Base-by-base conservation (phyloP, 345 rosid genomes). In the Reutealis trisperma region DNA sequence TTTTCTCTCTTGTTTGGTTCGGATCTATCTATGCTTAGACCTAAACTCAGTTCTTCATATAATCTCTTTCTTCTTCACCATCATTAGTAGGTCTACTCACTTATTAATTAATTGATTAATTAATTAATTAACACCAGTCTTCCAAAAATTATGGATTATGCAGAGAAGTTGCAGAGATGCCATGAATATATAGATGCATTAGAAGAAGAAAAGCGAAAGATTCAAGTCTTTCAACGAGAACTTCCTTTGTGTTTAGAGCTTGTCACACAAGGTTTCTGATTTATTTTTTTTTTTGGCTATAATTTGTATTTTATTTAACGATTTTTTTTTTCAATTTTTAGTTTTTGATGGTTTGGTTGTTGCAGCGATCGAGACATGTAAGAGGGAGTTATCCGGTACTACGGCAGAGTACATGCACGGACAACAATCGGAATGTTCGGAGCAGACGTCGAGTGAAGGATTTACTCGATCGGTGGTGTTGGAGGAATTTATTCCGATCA, bases 191-290 rank as follows among this genome's bases (percentile, higher is more conserved):
- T 93, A 32, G 88, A 90, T 25, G 93, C 93, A 22, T 83, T 96
- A 14, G 93, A 93, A 81, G 98, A 91, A 80, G 99, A 96, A 88
- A 83, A 87, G 70, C 90, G 93, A 37, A 96, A 96, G 88, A 92
- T 96, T 82, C 92, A 87, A 70, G 98, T 96, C 55, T 96, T 96
- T 76, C 89, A 90, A 68, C 93, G 98, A 30, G 98, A 96, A 80
- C 98, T 96, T 81, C 99, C 99, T 72, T 85, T 96, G 76, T 96
- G 97, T 80, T 80, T 93, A 61, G 92, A 96, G 77, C 98, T 96
- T 71, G 99, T 96, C 32, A 89, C 90, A 22, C 94, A 89, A 88
- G 98, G 99, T 93, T 80, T 42, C 52, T 44, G 10, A 3, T 27
- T 25, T 6, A 52, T 52, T 41, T 34, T 57, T 58, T 15, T 25